phyloP scores from a whole-genome alignment of 2,329 filamentous ascomycete genomes.

The Cladophialophora yegresii region DNA sequence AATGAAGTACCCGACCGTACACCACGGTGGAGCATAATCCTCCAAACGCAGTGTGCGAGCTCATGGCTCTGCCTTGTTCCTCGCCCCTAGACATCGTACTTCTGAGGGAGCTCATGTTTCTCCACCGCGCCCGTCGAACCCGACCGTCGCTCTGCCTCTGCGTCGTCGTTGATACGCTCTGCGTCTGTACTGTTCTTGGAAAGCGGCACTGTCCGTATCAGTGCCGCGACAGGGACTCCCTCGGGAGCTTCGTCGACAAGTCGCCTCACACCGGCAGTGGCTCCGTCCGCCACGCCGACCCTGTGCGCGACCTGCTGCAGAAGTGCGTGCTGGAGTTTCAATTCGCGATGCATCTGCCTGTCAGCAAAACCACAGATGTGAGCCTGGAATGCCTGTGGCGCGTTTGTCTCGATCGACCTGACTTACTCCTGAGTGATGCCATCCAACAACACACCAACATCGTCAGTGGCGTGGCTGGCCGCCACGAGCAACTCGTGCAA shows the following conservation, averaged over 20 bases:
- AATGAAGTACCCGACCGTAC: not conserved
- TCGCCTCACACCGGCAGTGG: constrained; percentile 11
- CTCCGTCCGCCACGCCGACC: constrained; percentile 12
- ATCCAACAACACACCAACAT: constrained; percentile 15
- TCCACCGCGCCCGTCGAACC: not conserved
- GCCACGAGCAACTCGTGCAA: constrained; percentile 16
- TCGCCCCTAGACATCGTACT: not conserved
- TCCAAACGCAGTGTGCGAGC: not conserved
- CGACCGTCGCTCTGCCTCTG: not conserved
- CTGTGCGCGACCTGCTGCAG: constrained; percentile 16
- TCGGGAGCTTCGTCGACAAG: constrained; percentile 16
- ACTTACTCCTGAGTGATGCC: constrained; percentile 19
- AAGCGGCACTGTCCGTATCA: constrained; percentile 5
- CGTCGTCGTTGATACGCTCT: not conserved
- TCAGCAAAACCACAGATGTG: not conserved
- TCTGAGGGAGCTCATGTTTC: not conserved
- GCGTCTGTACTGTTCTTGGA: not conserved
- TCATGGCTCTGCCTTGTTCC: no score
- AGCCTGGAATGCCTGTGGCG: no score
- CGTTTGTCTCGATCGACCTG: no score
- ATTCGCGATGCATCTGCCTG: constrained; percentile 17
- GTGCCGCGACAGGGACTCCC: constrained; percentile 10
- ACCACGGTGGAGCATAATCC: not conserved
- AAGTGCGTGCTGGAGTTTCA: constrained; percentile 19
- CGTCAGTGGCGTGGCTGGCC: constrained; percentile 10